A percentile compares a stretch with the other conserved stretches of the same genome.
Evolutionary conservation across 495 filamentous ascomycete species (phyloP).

Genomic region (Aspergillus sclerotiicarbonarius): DNA sequence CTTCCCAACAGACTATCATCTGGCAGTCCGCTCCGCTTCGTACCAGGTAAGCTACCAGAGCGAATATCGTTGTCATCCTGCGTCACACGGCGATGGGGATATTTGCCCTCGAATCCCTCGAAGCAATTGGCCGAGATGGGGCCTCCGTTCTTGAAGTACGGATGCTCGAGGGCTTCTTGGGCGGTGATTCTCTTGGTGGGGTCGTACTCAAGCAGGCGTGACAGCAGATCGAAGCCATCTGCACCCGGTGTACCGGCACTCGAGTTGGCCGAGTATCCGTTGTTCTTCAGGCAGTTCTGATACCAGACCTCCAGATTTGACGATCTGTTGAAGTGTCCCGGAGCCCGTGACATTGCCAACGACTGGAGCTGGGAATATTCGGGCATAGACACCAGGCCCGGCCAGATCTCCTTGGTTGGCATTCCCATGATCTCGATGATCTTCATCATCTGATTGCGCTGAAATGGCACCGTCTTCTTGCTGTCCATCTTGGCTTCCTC

Average conservation of each 20-base stretch:
- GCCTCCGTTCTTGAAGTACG: slow-evolving; percentile 73
- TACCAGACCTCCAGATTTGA: slow-evolving; percentile 67
- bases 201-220: slow-evolving; percentile 85
- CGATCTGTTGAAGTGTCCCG: slow-evolving; percentile 39
- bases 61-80: slow-evolving; percentile 94
- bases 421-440: slow-evolving; percentile 94
- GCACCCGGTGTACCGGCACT: slow-evolving; percentile 58
- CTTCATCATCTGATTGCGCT: slow-evolving; percentile 97
- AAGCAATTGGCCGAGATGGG: slow-evolving; percentile 80
- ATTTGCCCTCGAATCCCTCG: slow-evolving; percentile 79
- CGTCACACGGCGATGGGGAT: slow-evolving; percentile 85
- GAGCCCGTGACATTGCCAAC: slow-evolving; percentile 49
- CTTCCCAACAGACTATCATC: slow-evolving; percentile 70
- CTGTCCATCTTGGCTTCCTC: slow-evolving; percentile 98
- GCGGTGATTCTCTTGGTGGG: slow-evolving; percentile 86
- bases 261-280: slow-evolving; percentile 51
- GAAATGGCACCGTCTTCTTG: slow-evolving; percentile 96
- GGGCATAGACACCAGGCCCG: slow-evolving; percentile 72
- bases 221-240: slow-evolving; percentile 78
- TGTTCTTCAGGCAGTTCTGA: slow-evolving; percentile 56
- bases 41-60: slow-evolving; percentile 82
- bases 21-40: slow-evolving; percentile 82
- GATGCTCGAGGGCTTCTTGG: slow-evolving; percentile 77
- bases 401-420: slow-evolving; percentile 88
- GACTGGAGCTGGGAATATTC: slow-evolving; percentile 76